Base-by-base conservation (phyloP, 306 rosid genomes). In the Gillenia trifoliata region DNA sequence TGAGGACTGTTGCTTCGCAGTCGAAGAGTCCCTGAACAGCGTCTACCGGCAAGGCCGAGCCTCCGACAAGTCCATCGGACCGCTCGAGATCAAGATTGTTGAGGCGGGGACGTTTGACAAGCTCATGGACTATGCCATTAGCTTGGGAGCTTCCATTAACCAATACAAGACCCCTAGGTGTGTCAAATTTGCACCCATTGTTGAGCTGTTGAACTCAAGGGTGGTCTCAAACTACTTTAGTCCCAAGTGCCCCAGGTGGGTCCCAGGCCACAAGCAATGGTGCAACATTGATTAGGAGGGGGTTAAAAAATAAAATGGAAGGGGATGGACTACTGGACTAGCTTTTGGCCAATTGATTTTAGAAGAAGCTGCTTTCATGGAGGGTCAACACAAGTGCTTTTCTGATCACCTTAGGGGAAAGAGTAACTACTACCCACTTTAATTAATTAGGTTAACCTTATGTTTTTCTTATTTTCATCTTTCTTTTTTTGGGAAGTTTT, bases 111-210 rank as follows among this genome's bases (percentile, higher is more conserved):
- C 96, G 0, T 94, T 94, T 73, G 98, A 94, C 63, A 88, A 90
- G 79, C 90, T 94, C 52, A 94, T 94, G 98, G 97, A 94, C 25
- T 91, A 83, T 83, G 96, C 97, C 2, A 91, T 94, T 47, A 88
- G 88, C 83, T 68, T 85, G 45, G 98, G 98, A 12, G 97, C 92
- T 11, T 94, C 98, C 0, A 94, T 94, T 2, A 94, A 90, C 36
- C 98, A 94, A 79, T 94, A 94, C 70, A 94, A 94, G 75, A 81
- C 98, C 1, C 97, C 98, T 8, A 89, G 97, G 75, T 93, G 98
- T 66, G 98, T 93, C 11, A 93, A 94, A 36, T 86, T 76, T 83
- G 91, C 81, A 31, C 98, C 97, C 75, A 77, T 94, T 57, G 80
- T 94, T 70, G 90, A 88, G 75, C 86, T 94, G 43, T 68, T 94